phyloP scores from a whole-genome alignment of 768 basidiomycete species.

The Crucibulum laeve region DNA sequence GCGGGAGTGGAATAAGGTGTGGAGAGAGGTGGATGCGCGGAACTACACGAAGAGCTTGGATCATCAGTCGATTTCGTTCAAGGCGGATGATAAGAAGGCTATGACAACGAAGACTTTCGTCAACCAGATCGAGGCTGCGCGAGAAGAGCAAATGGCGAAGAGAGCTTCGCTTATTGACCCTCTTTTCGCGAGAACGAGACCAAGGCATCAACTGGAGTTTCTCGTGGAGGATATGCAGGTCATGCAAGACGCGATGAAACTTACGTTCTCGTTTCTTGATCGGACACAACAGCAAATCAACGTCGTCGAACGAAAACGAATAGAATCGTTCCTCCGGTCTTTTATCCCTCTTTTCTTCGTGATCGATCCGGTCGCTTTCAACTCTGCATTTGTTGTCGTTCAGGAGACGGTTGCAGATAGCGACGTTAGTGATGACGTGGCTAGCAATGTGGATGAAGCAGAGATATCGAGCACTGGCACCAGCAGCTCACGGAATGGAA shows the following conservation, averaged over 20 bases:
- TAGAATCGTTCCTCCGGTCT: conserved; percentile 78
- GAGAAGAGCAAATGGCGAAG: conserved; percentile 78
- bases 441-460: conserved; percentile 27
- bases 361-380: conserved; percentile 66
- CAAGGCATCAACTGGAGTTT: conserved; percentile 78
- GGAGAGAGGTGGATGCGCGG: conserved; percentile 93
- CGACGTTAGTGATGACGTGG: conserved; percentile 52
- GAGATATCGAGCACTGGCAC: conserved; percentile 38
- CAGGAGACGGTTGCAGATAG: conserved; percentile 46
- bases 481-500: conserved; percentile 11
- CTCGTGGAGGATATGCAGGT: conserved; percentile 69
- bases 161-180: conserved; percentile 60
- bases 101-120: conserved; percentile 73
- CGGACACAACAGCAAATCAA: conserved; percentile 76
- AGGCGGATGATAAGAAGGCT: conserved; percentile 84
- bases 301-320: conserved; percentile 67
- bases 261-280: conserved; percentile 88
- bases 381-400: conserved; percentile 59
- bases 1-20: conserved; percentile 97
- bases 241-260: conserved; percentile 83
- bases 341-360: conserved; percentile 77
- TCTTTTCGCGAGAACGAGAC: conserved; percentile 55
- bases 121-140: conserved; percentile 77
- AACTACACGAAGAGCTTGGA: conserved; percentile 94
- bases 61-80: conserved; percentile 90